Conservation (phyloP, 139 green algal genomes). For the Zygnema cylindricum region DNA sequence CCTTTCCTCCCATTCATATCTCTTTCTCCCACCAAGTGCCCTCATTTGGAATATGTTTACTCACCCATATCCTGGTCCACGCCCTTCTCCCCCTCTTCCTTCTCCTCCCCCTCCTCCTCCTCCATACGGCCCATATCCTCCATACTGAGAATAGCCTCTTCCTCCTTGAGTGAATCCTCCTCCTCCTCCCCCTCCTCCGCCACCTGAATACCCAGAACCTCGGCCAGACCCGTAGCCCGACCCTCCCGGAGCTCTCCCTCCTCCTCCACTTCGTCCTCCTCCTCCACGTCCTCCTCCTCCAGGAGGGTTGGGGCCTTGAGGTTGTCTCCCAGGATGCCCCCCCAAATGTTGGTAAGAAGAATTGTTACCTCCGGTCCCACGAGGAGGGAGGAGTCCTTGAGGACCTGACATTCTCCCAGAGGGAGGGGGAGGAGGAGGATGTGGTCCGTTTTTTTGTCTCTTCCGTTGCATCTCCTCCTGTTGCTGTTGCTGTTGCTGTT, state of each 20-base stretch:
- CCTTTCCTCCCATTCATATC: too few relatives aligned
- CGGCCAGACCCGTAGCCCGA: too few relatives aligned
- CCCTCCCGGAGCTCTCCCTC: too few relatives aligned
- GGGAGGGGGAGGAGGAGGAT: background rate
- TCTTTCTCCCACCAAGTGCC: too few relatives aligned
- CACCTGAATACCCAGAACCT: too few relatives aligned
- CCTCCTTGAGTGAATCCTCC: background rate
- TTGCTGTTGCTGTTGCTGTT: conserved; percentile 52
- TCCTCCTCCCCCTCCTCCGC: background rate
- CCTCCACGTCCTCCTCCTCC: background rate
- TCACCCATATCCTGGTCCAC: background rate
- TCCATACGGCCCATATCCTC: background rate
- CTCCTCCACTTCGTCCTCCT: background rate
- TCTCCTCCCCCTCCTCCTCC: background rate
- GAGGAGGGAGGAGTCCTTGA: conserved; percentile 6
- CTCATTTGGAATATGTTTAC: too few relatives aligned
- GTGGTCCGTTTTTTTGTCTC: background rate
- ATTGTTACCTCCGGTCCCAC: background rate
- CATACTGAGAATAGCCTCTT: background rate
- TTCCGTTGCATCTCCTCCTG: conserved; percentile 37
- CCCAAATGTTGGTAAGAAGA: background rate
- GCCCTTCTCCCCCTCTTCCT: background rate
- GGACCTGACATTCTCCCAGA: background rate
- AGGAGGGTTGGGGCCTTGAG: background rate
- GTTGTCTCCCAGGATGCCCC: background rate